These are phyloP conservation scores for Pyrus bretschneideri DNA, from an alignment of 306 rosid genomes.

Conservation along the genomic window DNA sequence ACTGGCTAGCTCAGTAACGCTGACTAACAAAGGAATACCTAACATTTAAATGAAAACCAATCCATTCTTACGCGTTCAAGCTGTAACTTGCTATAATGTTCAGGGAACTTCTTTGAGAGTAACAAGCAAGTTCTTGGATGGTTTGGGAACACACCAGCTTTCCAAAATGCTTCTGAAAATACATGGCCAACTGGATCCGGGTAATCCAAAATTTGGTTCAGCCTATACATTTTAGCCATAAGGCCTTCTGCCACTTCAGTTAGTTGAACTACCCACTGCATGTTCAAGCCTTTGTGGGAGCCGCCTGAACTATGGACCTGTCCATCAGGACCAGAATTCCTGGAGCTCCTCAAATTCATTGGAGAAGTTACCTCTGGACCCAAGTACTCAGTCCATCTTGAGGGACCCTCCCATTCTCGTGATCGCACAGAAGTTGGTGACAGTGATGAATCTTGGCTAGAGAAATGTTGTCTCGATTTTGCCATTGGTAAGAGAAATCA, in stretches of 20 bases:
- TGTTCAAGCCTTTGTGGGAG: constrained; percentile 66
- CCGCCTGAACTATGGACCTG: constrained; percentile 54
- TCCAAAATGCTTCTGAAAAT: constrained; percentile 90
- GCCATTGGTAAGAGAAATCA: constrained; percentile 35
- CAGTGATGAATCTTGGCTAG: constrained; percentile 68
- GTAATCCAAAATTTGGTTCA: constrained; percentile 90
- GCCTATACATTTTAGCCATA: constrained; percentile 95
- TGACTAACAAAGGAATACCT: constrained; percentile 19
- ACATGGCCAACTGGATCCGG: constrained; percentile 79
- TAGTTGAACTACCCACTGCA: constrained; percentile 90
- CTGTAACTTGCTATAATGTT: constrained; percentile 87
- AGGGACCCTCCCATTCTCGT: constrained; percentile 78
- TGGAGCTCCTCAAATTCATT: constrained; percentile 52
- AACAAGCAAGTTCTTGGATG: constrained; percentile 69
- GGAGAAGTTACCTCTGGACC: constrained; percentile 65
- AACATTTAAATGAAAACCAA: constrained; percentile 13
- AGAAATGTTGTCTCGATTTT: constrained; percentile 47
- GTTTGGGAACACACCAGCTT: constrained; percentile 82
- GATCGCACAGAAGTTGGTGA: constrained; percentile 71
- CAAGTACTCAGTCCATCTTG: constrained; percentile 92
- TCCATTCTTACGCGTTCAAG: constrained; percentile 87
- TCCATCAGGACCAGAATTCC: constrained; percentile 55
- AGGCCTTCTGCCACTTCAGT: constrained; percentile 93
- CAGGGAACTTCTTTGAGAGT: constrained; percentile 96
- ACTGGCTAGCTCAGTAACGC: constrained; percentile 9